Evolutionary conservation across 164 flowering plant species (phyloP).

Genomic region (Nymphaea colorata): DNA sequence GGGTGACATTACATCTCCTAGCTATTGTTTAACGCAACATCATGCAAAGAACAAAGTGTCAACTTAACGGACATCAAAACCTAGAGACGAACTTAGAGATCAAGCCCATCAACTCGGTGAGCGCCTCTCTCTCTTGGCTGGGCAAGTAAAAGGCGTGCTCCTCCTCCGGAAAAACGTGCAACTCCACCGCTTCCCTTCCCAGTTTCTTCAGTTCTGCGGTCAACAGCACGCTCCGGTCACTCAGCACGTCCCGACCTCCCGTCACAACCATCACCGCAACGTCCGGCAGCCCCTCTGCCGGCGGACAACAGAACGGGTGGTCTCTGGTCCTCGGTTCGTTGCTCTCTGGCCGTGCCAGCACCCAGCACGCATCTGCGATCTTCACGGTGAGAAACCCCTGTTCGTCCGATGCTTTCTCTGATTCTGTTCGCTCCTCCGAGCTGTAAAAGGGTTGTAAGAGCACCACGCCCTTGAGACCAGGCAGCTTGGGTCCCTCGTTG

Average conservation of each 20-base stretch:
- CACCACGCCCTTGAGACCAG: conserved; percentile 40
- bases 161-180: neutral
- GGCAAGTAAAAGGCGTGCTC: neutral
- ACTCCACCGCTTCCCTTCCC: neutral
- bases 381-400: conserved; percentile 31
- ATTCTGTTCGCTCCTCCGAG: conserved; percentile 35
- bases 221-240: neutral
- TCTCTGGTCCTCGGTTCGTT: conserved; percentile 26
- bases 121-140: neutral
- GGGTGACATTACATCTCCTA: too few species aligned
- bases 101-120: neutral
- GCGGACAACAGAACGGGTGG: conserved; percentile 43
- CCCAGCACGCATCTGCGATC: conserved; percentile 38
- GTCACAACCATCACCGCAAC: neutral
- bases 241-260: neutral
- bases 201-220: neutral
- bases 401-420: conserved; percentile 24
- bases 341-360: conserved; percentile 32
- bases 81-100: neutral
- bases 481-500: conserved; percentile 14
- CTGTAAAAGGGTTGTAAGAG: conserved; percentile 40
- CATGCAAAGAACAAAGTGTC: too few species aligned
- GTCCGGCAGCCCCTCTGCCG: neutral
- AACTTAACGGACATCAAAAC: neutral
- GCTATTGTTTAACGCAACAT: too few species aligned